These are phyloP conservation scores for Paramecium tetraurelia DNA, from an alignment of 73 alveolate species.

Conservation along the genomic window DNA sequence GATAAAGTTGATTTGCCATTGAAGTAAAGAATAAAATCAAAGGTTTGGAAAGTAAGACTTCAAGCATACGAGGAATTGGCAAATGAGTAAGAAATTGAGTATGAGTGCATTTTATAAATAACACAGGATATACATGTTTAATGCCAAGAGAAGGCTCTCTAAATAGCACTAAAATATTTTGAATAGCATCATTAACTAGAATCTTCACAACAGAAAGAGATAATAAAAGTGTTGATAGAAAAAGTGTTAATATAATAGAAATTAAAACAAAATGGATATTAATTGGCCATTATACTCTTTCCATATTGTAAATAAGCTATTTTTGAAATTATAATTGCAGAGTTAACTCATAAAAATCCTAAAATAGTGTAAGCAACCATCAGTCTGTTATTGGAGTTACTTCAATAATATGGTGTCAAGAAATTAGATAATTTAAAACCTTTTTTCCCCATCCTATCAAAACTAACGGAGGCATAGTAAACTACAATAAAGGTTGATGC, in stretches of 20 bases:
- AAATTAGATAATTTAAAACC: conserved; percentile 26
- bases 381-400: background rate
- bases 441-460: background rate
- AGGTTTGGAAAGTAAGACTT: background rate
- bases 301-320: background rate
- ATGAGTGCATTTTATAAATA: background rate
- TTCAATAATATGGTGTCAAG: background rate
- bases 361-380: background rate
- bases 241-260: background rate
- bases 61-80: background rate
- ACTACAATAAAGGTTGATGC: background rate
- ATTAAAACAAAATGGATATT: background rate
- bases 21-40: background rate
- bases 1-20: background rate
- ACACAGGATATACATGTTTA: background rate
- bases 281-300: background rate
- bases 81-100: background rate
- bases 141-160: background rate
- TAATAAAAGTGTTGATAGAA: background rate
- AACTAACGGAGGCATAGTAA: background rate
- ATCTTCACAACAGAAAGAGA: background rate
- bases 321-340: background rate
- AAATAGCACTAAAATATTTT: background rate
- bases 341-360: conserved; percentile 5
- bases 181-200: background rate